Evolutionary conservation across 768 basidiomycete species (phyloP).

Genomic region (Gautieria morchelliformis): DNA sequence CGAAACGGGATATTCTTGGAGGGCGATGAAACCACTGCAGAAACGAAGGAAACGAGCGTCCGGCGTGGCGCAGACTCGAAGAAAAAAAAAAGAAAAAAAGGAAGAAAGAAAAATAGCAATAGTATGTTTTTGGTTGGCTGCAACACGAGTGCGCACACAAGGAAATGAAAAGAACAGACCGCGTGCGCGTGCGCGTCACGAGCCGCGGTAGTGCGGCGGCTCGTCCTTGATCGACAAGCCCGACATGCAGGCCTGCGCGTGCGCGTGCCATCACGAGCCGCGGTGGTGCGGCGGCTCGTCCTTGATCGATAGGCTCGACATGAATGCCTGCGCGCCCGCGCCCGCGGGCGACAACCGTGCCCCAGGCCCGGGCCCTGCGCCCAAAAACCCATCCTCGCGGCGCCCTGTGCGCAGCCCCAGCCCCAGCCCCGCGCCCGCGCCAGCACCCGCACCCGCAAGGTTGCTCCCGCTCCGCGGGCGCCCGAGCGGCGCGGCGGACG

Average conservation of each 20-base stretch:
- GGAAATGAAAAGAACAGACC: not conserved
- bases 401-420: conserved; percentile 8
- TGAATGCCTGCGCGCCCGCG: not conserved
- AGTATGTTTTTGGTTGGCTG: not conserved
- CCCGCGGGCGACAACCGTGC: not conserved
- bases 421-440: no score
- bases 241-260: not conserved
- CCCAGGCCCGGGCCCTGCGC: not conserved
- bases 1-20: not conserved
- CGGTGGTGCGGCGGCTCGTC: not conserved
- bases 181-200: not conserved
- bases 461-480: conserved; percentile 30
- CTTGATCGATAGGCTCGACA: not conserved
- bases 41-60: not conserved
- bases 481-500: conserved; percentile 11
- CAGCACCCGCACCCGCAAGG: conserved; percentile 13
- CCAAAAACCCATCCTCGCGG: not conserved
- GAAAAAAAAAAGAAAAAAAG: no score
- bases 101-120: not conserved
- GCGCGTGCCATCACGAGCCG: not conserved
- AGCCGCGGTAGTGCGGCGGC: no score
- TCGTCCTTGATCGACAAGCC: not conserved
- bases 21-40: no score
- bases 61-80: not conserved
- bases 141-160: not conserved